phyloP scores from a whole-genome alignment of 1,284 basidiomycete species.

The Dichomitus squalens region DNA sequence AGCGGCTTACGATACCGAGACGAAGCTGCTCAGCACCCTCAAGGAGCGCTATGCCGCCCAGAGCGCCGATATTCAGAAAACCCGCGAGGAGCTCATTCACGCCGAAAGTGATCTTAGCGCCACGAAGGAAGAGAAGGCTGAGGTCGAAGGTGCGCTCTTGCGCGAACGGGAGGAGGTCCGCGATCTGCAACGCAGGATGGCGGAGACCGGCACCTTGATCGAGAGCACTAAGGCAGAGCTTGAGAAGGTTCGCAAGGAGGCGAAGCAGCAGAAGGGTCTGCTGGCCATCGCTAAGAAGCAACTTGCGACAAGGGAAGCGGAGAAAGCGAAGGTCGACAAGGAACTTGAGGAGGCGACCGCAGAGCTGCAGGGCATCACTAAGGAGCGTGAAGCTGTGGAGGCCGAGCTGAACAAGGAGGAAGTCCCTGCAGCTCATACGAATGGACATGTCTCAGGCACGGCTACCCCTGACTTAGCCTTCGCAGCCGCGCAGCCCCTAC shows the following conservation, averaged over 20 bases:
- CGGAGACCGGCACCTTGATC: slow-evolving; percentile 79
- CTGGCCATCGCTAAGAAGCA: slow-evolving; percentile 96
- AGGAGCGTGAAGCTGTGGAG: slow-evolving; percentile 62
- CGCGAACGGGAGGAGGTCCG: slow-evolving; percentile 95
- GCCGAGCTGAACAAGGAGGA: slow-evolving; percentile 46
- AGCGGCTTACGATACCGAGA: slow-evolving; percentile 86
- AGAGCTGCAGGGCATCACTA: slow-evolving; percentile 53
- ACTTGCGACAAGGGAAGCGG: slow-evolving; percentile 81
- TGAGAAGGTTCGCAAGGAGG: slow-evolving; percentile 92
- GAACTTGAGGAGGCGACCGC: slow-evolving; percentile 69
- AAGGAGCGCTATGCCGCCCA: slow-evolving; percentile 77
- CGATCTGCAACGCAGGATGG: slow-evolving; percentile 83
- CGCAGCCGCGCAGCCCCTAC: slow-evolving; percentile 71
- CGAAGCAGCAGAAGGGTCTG: slow-evolving; percentile 94
- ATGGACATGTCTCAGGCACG: slow-evolving; percentile 28
- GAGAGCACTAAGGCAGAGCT: slow-evolving; percentile 73
- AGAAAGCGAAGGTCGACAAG: slow-evolving; percentile 70
- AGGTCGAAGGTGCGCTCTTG: slow-evolving; percentile 87
- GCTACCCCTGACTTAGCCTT: slow-evolving; percentile 45
- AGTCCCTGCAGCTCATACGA: slow-evolving; percentile 20
- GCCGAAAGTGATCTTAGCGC: slow-evolving; percentile 94
- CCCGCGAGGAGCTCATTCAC: slow-evolving; percentile 82
- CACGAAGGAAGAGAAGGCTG: slow-evolving; percentile 87
- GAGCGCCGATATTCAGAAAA: slow-evolving; percentile 72
- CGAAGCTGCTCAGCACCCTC: slow-evolving; percentile 71